Conservation (phyloP, 139 green algal genomes). For the Closterium sp. region DNA sequence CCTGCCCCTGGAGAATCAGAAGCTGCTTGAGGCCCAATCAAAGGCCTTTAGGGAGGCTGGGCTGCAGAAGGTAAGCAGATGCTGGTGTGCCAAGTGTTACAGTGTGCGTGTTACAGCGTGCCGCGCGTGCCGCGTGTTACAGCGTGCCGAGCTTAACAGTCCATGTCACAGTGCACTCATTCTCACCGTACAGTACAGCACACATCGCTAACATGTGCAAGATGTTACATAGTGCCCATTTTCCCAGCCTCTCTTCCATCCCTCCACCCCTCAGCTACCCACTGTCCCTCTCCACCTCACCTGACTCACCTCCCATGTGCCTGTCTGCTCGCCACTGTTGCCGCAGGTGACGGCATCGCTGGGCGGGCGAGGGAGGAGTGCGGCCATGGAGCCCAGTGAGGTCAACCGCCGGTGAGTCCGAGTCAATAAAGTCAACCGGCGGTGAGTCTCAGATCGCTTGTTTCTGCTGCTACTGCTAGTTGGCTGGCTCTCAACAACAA, state of each 20-base stretch:
- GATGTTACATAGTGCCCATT: too few species aligned
- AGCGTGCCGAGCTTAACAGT: too few species aligned
- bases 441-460: too few species aligned
- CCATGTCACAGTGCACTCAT: too few species aligned
- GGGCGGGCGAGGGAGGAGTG: neutral
- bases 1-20: neutral
- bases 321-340: neutral
- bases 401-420: neutral
- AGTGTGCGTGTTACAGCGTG: neutral
- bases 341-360: neutral
- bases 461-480: too few species aligned
- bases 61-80: neutral
- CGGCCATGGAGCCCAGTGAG: neutral
- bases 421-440: too few species aligned
- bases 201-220: too few species aligned
- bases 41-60: neutral
- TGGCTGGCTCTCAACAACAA: too few species aligned
- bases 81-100: neutral
- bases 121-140: too few species aligned
- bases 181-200: too few species aligned
- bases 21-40: neutral
- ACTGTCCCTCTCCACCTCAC: neutral
- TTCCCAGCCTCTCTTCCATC: too few species aligned
- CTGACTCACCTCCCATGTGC: neutral
- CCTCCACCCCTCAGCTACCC: too few species aligned